Evolutionary conservation across 2,329 filamentous ascomycete genomes (phyloP), one percentile per base, ranked within the genome.

Genomic region (Penicillium griseofulvum): DNA sequence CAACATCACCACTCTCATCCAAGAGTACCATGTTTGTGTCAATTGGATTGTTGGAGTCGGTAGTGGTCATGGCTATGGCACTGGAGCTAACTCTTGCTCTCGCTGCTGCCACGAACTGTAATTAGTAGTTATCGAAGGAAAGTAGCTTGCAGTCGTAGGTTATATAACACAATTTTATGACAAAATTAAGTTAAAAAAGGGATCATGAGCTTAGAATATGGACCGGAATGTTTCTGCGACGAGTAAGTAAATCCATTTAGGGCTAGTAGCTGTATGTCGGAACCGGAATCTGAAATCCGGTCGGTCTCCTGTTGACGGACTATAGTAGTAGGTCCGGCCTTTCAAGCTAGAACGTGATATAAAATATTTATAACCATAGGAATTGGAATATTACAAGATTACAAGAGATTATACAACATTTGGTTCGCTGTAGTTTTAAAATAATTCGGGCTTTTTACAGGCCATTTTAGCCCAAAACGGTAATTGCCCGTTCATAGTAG

Each of bases 221-320:
- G 22, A 41, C 22, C 38, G 38, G 22, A 41, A 26, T 41, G 7
- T n/a, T n/a, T 5, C 16, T 36, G 34, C 5, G 19, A 11, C 6
- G 22, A 16, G 19, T 41, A 5, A 10, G 22, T 24, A 4, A 36
- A 36, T 3, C 22, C 22, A 9, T 16, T 26, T 41, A 41, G 38
- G 38, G 22, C 9, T 41, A 10, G 14, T n/a, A 4, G 12, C 19
- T 39, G 12, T 7, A 16, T 9, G 37, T n/a, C 22, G 22, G 38
- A n/a, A 41, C 38, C 38, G 38, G 38, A 41, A 24, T 41, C 22
- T 41, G 22, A 41, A 41, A 26, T 26, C 38, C 38, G 38, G 38
- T 17, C 34, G 1, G 1, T n/a, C 38, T 10, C 22, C 38, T 41
- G 8, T 6, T 9, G 38, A 10, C 38, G 38, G 38, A 41, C 8